Percentiles rank a stretch among this genome's conserved stretches.
Evolutionary conservation across 345 rosid species (phyloP).

Genomic region (Gossypium arboreum): DNA sequence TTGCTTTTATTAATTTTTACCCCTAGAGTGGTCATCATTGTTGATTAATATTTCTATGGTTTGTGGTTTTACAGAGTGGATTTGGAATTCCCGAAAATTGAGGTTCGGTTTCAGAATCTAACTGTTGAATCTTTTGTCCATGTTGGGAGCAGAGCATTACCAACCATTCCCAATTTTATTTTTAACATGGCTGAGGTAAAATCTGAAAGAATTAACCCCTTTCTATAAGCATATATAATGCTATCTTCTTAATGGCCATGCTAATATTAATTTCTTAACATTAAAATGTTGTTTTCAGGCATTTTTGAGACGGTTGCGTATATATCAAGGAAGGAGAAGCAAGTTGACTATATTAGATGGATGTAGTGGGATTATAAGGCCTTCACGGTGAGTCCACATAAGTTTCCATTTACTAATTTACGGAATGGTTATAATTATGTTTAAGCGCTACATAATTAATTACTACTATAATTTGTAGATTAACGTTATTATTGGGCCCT

Average conservation of each 20-base stretch:
- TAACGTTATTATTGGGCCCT: slow-evolving; percentile 91
- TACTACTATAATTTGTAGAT: slow-evolving; percentile 32
- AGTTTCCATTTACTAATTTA: not conserved
- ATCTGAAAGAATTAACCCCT: not conserved
- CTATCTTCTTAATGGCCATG: not conserved
- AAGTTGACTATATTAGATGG: slow-evolving; percentile 81
- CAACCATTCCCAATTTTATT: slow-evolving; percentile 90
- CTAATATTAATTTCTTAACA: not conserved
- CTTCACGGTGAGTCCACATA: slow-evolving; percentile 58
- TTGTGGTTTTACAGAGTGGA: slow-evolving; percentile 51
- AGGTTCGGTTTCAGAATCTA: slow-evolving; percentile 78
- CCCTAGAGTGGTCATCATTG: not conserved
- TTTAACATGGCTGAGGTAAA: slow-evolving; percentile 85
- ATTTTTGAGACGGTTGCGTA: slow-evolving; percentile 52
- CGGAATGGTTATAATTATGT: not conserved
- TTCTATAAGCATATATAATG: not conserved
- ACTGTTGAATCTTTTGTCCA: slow-evolving; percentile 80
- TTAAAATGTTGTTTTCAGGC: slow-evolving; percentile 38
- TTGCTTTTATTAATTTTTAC: not conserved
- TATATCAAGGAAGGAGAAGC: slow-evolving; percentile 57
- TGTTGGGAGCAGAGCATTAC: slow-evolving; percentile 92
- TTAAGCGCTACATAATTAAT: not conserved
- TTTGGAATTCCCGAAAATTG: slow-evolving; percentile 85
- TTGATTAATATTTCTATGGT: not conserved
- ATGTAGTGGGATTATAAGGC: slow-evolving; percentile 74